Conservation (phyloP, 1,139 yeast genomes). For the Debaryomyces nepalensis region DNA sequence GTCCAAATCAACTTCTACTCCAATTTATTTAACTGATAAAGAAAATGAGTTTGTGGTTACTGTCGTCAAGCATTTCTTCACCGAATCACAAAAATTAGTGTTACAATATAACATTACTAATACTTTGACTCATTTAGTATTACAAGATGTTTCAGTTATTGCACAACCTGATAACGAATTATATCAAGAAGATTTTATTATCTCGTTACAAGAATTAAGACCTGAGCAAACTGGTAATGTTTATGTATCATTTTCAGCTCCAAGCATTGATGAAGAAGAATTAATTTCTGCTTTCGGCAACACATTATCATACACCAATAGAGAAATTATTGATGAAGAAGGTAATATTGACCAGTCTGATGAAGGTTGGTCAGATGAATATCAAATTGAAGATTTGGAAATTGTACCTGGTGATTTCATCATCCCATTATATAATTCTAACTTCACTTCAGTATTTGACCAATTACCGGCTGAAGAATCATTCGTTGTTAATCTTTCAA, state of each 20-base stretch:
- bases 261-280: slow-evolving; percentile 45
- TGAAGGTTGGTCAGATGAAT: slow-evolving; percentile 93
- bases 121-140: slow-evolving; percentile 76
- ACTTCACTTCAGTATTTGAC: slow-evolving; percentile 76
- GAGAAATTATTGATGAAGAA: slow-evolving; percentile 79
- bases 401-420: slow-evolving; percentile 83
- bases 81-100: slow-evolving; percentile 67
- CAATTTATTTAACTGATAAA: slow-evolving; percentile 78
- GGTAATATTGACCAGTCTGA: slow-evolving; percentile 70
- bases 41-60: slow-evolving; percentile 93
- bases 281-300: slow-evolving; percentile 64
- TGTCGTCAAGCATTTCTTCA: slow-evolving; percentile 81
- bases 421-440: slow-evolving; percentile 75
- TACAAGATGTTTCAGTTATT: slow-evolving; percentile 79
- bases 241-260: slow-evolving; percentile 75
- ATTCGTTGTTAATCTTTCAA: slow-evolving; percentile 43
- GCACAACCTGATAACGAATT: slow-evolving; percentile 66
- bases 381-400: slow-evolving; percentile 82
- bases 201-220: slow-evolving; percentile 72
- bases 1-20: slow-evolving; percentile 66
- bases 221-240: slow-evolving; percentile 77
- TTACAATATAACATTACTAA: slow-evolving; percentile 85
- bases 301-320: slow-evolving; percentile 73
- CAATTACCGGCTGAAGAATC: slow-evolving; percentile 53
- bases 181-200: slow-evolving; percentile 70